Evolutionary conservation across 805 yeast species (phyloP).

Genomic region (Yamadazyma ubonensis): DNA sequence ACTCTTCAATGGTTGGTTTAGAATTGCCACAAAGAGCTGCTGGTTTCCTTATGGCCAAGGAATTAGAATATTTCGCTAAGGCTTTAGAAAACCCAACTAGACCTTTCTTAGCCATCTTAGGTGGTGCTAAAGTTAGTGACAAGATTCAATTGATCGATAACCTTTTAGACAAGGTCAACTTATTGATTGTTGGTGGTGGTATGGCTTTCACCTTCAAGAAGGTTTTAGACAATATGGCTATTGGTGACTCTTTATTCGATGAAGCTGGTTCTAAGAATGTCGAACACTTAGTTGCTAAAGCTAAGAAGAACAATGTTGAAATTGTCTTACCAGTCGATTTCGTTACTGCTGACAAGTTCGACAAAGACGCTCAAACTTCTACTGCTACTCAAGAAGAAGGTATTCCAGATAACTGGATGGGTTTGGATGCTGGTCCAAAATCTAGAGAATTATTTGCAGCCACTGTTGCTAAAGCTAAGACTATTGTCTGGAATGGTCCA

Average conservation of each 20-base stretch:
- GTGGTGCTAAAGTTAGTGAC: conserved; percentile 99
- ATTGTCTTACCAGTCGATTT: conserved; percentile 93
- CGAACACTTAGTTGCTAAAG: conserved; percentile 89
- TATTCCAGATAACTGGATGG: conserved; percentile 93
- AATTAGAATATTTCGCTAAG: conserved; percentile 94
- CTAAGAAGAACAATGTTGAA: conserved; percentile 93
- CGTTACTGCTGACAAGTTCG: conserved; percentile 92
- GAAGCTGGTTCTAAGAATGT: conserved; percentile 94
- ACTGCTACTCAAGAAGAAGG: conserved; percentile 86
- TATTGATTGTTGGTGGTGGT: conserved; percentile 97
- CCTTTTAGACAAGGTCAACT: conserved; percentile 92
- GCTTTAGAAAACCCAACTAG: conserved; percentile 97
- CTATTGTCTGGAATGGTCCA: conserved; percentile 99
- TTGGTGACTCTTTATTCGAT: conserved; percentile 92
- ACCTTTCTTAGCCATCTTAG: conserved; percentile 97
- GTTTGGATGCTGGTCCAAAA: conserved; percentile 94
- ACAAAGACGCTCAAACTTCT: conserved; percentile 84
- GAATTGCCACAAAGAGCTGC: conserved; percentile 95
- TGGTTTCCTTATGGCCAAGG: conserved; percentile 98
- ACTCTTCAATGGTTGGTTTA: conserved; percentile 98
- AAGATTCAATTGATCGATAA: conserved; percentile 98
- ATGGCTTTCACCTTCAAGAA: conserved; percentile 99
- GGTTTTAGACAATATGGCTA: conserved; percentile 77
- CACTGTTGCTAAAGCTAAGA: conserved; percentile 89
- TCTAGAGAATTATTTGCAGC: conserved; percentile 74